Conservation (phyloP, 768 basidiomycete genomes). For the Sistotremastrum suecicum region DNA sequence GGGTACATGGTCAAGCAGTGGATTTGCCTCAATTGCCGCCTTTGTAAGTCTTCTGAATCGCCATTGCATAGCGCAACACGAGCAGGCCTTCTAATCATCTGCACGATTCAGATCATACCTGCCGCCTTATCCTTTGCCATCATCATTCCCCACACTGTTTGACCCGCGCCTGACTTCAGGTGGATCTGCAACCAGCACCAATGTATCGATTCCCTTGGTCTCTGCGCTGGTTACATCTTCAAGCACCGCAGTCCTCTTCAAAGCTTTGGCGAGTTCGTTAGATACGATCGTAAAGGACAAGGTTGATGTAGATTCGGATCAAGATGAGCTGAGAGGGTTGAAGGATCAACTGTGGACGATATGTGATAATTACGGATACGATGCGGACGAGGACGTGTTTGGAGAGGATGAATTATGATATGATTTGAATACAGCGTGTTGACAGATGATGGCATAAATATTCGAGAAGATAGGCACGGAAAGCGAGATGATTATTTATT, state of each 20-base stretch:
- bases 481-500: slow-evolving; percentile 2
- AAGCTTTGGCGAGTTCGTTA: slow-evolving; percentile 36
- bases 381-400: slow-evolving; percentile 13
- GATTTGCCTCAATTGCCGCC: slow-evolving; percentile 20
- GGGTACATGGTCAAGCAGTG: slow-evolving; percentile 11
- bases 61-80: neutral
- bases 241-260: slow-evolving; percentile 27
- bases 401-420: slow-evolving; percentile 6
- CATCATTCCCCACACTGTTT: slow-evolving; percentile 42
- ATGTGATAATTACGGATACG: slow-evolving; percentile 27
- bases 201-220: slow-evolving; percentile 12
- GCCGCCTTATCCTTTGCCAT: slow-evolving; percentile 42
- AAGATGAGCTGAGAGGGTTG: slow-evolving; percentile 45
- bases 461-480: neutral
- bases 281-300: slow-evolving; percentile 29
- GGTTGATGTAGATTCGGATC: slow-evolving; percentile 25
- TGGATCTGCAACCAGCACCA: slow-evolving; percentile 8
- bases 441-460: neutral
- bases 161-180: slow-evolving; percentile 7
- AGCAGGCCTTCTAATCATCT: slow-evolving; percentile 5
- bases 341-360: slow-evolving; percentile 46
- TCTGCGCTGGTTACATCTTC: slow-evolving; percentile 33
- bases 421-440: neutral
- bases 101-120: slow-evolving; percentile 27
- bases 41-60: slow-evolving; percentile 12